Percentiles rank a stretch among this genome's conserved stretches.
Evolutionary conservation across 2,329 filamentous ascomycete genomes (phyloP).

Genomic region (Aureobasidium musti): DNA sequence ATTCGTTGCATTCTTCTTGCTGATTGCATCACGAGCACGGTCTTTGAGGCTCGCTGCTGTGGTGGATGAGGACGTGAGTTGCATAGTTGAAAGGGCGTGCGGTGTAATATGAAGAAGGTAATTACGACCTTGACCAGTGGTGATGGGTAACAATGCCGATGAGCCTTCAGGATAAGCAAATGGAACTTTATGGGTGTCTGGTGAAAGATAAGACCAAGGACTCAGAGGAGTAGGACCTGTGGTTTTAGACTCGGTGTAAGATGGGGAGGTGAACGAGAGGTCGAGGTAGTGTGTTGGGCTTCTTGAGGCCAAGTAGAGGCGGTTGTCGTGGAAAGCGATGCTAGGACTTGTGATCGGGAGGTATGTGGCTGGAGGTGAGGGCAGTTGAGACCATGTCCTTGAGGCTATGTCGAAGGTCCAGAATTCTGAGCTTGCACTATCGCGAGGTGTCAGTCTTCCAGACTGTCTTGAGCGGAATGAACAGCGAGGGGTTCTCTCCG

Average conservation of each 20-base stretch:
- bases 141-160: conserved; percentile 50
- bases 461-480: neutral
- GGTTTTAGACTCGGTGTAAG: conserved; percentile 29
- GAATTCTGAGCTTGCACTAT: conserved; percentile 46
- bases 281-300: conserved; percentile 33
- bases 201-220: conserved; percentile 45
- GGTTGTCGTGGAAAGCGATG: conserved; percentile 49
- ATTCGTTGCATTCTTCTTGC: conserved; percentile 50
- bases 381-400: conserved; percentile 55
- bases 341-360: conserved; percentile 41
- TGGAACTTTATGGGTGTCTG: conserved; percentile 43
- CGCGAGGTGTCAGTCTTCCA: neutral
- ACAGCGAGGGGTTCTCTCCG: neutral
- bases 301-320: conserved; percentile 41
- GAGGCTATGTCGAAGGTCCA: conserved; percentile 55
- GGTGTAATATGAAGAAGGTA: conserved; percentile 58
- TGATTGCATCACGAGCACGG: conserved; percentile 49
- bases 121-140: conserved; percentile 55
- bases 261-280: conserved; percentile 28
- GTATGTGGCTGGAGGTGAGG: conserved; percentile 44
- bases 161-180: conserved; percentile 48
- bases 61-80: conserved; percentile 52
- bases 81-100: conserved; percentile 56
- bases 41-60: conserved; percentile 56
- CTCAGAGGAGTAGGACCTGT: conserved; percentile 37